phyloP scores from a whole-genome alignment of 345 rosid species.

The Dipteronia sinensis region DNA sequence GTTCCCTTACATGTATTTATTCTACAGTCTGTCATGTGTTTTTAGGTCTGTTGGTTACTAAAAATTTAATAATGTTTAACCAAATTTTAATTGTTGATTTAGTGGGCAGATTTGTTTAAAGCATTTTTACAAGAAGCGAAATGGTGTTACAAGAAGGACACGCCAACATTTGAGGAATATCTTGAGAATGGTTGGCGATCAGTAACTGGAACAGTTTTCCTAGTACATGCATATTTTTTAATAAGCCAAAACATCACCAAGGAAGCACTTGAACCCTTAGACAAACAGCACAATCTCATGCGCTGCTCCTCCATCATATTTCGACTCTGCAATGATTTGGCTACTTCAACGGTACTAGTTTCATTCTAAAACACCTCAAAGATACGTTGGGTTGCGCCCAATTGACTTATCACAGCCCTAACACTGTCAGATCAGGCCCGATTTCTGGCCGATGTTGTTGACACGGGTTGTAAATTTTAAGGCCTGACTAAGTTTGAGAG shows the following conservation, averaged over 20 bases:
- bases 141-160: slow-evolving; percentile 28
- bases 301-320: slow-evolving; percentile 39
- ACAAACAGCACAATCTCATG: slow-evolving; percentile 31
- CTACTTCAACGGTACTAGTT: slow-evolving; percentile 37
- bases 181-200: slow-evolving; percentile 43
- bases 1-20: no score
- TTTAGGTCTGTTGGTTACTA: no score
- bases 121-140: slow-evolving; percentile 47
- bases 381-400: background rate
- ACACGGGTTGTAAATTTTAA: no score
- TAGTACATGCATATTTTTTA: slow-evolving; percentile 34
- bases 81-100: background rate
- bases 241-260: background rate
- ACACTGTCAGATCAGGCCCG: no score
- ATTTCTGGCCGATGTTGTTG: no score
- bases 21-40: no score
- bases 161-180: slow-evolving; percentile 46
- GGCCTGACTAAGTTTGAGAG: no score
- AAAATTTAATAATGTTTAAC: no score
- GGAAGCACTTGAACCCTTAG: slow-evolving; percentile 25
- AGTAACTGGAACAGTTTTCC: slow-evolving; percentile 27
- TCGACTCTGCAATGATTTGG: slow-evolving; percentile 45
- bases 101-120: slow-evolving; percentile 53
- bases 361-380: no score
- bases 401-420: background rate